A percentile compares a stretch with the other conserved stretches of the same genome.
phyloP scores from a whole-genome alignment of 2,329 filamentous ascomycete species.

The Emergomyces pasteurianus region DNA sequence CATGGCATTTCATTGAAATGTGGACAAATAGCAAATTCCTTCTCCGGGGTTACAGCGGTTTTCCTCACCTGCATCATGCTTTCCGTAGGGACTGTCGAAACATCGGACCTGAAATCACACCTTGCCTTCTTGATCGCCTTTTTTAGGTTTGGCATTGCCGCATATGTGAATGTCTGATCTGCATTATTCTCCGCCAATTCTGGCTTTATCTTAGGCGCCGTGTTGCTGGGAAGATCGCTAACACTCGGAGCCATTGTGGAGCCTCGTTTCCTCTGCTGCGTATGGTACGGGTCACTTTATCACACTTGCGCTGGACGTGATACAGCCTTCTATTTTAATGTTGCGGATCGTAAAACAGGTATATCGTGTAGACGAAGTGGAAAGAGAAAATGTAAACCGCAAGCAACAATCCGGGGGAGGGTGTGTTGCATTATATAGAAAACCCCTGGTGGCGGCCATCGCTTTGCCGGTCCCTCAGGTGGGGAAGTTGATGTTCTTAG shows the following conservation, averaged over 20 bases:
- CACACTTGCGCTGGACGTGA: neutral
- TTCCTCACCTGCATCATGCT: slow-evolving; percentile 17
- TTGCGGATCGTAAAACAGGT: neutral
- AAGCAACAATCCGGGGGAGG: neutral
- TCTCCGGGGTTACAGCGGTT: neutral
- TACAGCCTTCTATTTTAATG: neutral
- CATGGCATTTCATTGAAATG: neutral
- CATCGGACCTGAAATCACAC: slow-evolving; percentile 19
- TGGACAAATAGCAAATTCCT: neutral
- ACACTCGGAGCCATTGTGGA: neutral
- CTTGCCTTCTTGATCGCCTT: slow-evolving; percentile 7
- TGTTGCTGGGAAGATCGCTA: neutral
- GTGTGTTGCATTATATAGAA: neutral
- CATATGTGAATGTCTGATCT: neutral
- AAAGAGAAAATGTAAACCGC: neutral
- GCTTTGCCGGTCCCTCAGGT: neutral
- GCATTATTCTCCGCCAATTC: neutral
- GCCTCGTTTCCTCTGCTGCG: neutral
- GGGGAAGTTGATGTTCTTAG: neutral
- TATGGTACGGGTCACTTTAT: neutral
- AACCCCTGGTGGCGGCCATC: neutral
- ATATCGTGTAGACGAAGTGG: neutral
- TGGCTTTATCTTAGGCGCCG: neutral
- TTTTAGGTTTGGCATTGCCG: slow-evolving; percentile 6
- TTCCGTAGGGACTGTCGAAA: slow-evolving; percentile 18